These are phyloP conservation scores for Neonectria hederae DNA, from an alignment of 2,329 filamentous ascomycete genomes.

Conservation along the genomic window DNA sequence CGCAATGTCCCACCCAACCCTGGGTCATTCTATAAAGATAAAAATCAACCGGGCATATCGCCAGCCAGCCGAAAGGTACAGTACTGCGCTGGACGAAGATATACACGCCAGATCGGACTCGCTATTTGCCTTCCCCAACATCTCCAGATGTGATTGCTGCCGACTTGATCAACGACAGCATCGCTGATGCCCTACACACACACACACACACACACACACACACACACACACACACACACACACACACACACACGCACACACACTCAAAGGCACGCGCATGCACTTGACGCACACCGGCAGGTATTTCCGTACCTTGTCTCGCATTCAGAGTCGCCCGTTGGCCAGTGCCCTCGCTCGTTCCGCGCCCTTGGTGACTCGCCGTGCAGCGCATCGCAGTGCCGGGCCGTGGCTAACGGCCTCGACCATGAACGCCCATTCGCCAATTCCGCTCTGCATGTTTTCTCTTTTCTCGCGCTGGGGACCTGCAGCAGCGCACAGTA, in stretches of 20 bases:
- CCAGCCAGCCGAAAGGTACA: slow-evolving; percentile 14
- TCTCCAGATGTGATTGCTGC: not conserved
- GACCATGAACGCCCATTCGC: slow-evolving; percentile 33
- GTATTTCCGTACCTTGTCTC: slow-evolving; percentile 5
- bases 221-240: slow-evolving; percentile 16
- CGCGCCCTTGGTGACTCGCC: slow-evolving; percentile 30
- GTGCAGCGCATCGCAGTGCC: slow-evolving; percentile 38
- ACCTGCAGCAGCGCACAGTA: slow-evolving; percentile 41
- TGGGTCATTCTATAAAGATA: slow-evolving; percentile 13
- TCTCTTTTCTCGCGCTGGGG: slow-evolving; percentile 44
- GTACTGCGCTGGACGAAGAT: slow-evolving; percentile 18
- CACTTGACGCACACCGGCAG: slow-evolving; percentile 10
- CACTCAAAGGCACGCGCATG: slow-evolving; percentile 12
- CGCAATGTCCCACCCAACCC: slow-evolving; percentile 18
- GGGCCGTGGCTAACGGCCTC: slow-evolving; percentile 32
- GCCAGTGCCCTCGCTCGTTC: slow-evolving; percentile 24
- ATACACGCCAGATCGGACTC: not conserved
- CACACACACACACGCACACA: slow-evolving; percentile 15
- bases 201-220: slow-evolving; percentile 10
- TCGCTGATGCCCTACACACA: slow-evolving; percentile 24
- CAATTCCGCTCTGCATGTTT: slow-evolving; percentile 39
- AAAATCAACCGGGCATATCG: slow-evolving; percentile 29
- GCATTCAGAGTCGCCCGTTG: slow-evolving; percentile 19
- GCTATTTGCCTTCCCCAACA: not conserved
- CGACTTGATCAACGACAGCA: slow-evolving; percentile 1